Evolutionary conservation across 2,329 filamentous ascomycete genomes (phyloP).

Genomic region (Neobulgaria alba): DNA sequence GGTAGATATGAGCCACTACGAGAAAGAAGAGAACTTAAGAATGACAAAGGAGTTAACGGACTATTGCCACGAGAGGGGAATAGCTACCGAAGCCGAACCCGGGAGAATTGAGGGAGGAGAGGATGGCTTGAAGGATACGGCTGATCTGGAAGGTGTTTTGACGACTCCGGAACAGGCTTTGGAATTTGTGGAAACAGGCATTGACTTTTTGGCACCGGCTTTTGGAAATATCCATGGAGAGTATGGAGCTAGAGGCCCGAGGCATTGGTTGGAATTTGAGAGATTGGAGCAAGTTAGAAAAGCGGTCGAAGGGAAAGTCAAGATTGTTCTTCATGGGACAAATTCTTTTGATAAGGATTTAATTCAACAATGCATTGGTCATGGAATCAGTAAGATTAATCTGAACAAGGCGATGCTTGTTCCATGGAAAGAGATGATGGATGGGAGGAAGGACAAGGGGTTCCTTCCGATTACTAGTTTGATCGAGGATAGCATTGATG

Average conservation of each 20-base stretch:
- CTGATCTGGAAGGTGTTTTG: slow-evolving; percentile 50
- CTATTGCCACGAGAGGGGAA: slow-evolving; percentile 45
- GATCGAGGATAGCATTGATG: slow-evolving; percentile 21
- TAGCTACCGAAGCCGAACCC: slow-evolving; percentile 60
- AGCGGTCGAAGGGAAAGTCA: slow-evolving; percentile 32
- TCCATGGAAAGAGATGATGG: slow-evolving; percentile 22
- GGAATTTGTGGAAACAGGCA: slow-evolving; percentile 55
- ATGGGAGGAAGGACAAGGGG: slow-evolving; percentile 10
- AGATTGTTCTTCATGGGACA: slow-evolving; percentile 47
- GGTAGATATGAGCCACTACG: slow-evolving; percentile 70
- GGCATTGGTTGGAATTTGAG: slow-evolving; percentile 30
- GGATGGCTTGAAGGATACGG: slow-evolving; percentile 64
- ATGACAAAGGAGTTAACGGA: slow-evolving; percentile 48
- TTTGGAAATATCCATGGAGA: slow-evolving; percentile 62
- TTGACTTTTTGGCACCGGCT: slow-evolving; percentile 58
- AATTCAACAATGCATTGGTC: slow-evolving; percentile 41
- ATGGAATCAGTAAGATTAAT: slow-evolving; percentile 33
- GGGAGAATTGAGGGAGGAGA: slow-evolving; percentile 66
- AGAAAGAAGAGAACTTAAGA: slow-evolving; percentile 62
- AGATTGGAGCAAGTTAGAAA: slow-evolving; percentile 26
- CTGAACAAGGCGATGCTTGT: slow-evolving; percentile 19
- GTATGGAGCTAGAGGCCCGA: slow-evolving; percentile 37
- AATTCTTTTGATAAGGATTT: slow-evolving; percentile 43
- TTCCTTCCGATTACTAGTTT: slow-evolving; percentile 21
- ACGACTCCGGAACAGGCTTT: slow-evolving; percentile 54